phyloP scores from a whole-genome alignment of 495 filamentous ascomycete genomes.

The Penicillium lividum region DNA sequence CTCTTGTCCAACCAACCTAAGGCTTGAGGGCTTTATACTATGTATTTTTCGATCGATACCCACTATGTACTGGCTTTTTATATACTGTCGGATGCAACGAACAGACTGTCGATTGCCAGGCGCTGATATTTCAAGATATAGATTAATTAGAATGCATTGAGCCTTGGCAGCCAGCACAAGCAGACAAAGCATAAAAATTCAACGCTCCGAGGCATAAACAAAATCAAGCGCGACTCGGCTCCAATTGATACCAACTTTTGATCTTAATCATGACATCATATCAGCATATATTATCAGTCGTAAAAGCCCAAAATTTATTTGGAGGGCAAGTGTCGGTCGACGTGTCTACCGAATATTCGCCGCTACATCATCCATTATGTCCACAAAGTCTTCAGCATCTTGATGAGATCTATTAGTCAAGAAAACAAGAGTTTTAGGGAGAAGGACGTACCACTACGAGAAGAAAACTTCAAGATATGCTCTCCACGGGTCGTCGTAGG shows the following conservation, averaged over 20 bases:
- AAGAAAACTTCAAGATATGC: constrained; percentile 42
- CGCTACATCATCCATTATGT: constrained; percentile 27
- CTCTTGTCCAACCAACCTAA: background rate
- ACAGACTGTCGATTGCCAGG: background rate
- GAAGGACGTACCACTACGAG: constrained; percentile 28
- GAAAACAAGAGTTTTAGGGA: background rate
- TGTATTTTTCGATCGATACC: constrained; percentile 3
- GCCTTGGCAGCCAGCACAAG: background rate
- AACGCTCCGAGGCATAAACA: background rate
- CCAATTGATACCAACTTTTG: constrained; percentile 13
- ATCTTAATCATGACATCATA: constrained; percentile 23
- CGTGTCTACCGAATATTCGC: constrained; percentile 4
- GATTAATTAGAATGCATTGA: background rate
- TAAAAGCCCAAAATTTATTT: constrained; percentile 1
- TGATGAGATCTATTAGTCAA: constrained; percentile 4
- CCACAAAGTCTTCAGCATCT: constrained; percentile 44
- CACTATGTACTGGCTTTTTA: background rate
- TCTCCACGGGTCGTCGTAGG: constrained; percentile 36
- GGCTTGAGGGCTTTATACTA: background rate
- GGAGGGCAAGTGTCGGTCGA: no score
- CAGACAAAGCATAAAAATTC: background rate
- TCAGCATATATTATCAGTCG: constrained; percentile 24
- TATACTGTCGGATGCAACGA: background rate
- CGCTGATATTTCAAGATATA: background rate
- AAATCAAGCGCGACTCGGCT: background rate